Evolutionary conservation across 352 stramenopile species (phyloP), one percentile per base, ranked within the genome.

Genomic region (Phytophthora multivora): DNA sequence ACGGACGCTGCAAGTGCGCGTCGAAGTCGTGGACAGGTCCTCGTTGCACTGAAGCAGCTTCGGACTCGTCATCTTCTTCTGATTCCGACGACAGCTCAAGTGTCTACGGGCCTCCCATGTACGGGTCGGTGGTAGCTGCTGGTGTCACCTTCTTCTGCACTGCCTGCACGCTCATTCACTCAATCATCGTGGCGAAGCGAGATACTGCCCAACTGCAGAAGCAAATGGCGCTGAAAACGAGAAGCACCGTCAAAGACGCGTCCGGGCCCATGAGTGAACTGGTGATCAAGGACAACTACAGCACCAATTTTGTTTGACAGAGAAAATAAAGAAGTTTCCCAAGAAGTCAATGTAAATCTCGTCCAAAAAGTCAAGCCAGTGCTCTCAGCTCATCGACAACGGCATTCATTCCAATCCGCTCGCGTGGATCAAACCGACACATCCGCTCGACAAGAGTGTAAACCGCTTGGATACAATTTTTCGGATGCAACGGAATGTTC

Each of bases 271-370:
- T 64, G 40, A 69, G 48, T 19, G 54, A 69, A 35, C 23, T 66
- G 30, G 40, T 50, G 42, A 18, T 43, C 33, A 70, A 70, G 38
- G 62, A 52, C 30, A 55, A 61, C 48, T 66, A 70, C 51, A 70
- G 55, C 38, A 70, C 62, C 33, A 70, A 70, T 23, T 70, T 70
- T 57, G 62, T 70, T 25, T 70, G 45, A 67, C 48, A 49, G 12
- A 39, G 15, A 39, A 10, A 13, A 39, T 39, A 39, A 2, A 31
- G 9, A 31, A 11, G 2, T 9, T 31, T 10, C 26, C 26, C 26
- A 31, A 31, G 26, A 31, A 31, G 26, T 31, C 7, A 31, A 31
- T 31, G 26, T 31, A 31, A 8, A 31, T 31, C 10, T 31, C 4
- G 26, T 11, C 26, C 33, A 18, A 16, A 7, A 9, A 39, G 13